Conservation (phyloP, 2,329 filamentous ascomycete species). For the Exophiala xenobiotica region DNA sequence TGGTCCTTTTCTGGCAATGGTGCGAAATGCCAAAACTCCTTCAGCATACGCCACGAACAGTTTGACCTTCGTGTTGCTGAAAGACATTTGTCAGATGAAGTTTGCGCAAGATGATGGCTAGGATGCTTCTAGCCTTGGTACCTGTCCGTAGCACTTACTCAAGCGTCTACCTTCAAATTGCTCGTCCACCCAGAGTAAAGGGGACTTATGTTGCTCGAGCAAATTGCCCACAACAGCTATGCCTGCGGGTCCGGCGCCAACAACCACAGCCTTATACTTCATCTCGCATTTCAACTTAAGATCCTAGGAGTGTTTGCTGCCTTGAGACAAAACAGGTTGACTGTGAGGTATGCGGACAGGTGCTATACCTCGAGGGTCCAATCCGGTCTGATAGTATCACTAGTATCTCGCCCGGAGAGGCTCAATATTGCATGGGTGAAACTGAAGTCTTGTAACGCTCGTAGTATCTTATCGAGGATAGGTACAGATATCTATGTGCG, state of each 20-base stretch:
- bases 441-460: neutral
- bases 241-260: conserved; percentile 59
- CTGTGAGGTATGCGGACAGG: neutral
- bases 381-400: neutral
- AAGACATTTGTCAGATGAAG: neutral
- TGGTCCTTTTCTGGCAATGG: conserved; percentile 49
- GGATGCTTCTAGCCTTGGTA: conserved; percentile 45
- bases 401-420: neutral
- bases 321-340: neutral
- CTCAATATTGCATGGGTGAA: neutral
- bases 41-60: conserved; percentile 60
- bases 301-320: neutral
- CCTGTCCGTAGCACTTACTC: conserved; percentile 57
- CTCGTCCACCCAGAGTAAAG: conserved; percentile 59
- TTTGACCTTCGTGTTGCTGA: conserved; percentile 60
- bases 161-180: conserved; percentile 55
- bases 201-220: conserved; percentile 53
- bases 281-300: neutral
- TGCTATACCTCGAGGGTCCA: neutral
- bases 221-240: conserved; percentile 61
- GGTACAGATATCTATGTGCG: neutral
- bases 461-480: neutral
- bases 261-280: conserved; percentile 48
- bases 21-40: conserved; percentile 53
- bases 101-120: neutral